Base-by-base conservation (phyloP, 176 grass and related monocot genomes). In the Lolium rigidum region DNA sequence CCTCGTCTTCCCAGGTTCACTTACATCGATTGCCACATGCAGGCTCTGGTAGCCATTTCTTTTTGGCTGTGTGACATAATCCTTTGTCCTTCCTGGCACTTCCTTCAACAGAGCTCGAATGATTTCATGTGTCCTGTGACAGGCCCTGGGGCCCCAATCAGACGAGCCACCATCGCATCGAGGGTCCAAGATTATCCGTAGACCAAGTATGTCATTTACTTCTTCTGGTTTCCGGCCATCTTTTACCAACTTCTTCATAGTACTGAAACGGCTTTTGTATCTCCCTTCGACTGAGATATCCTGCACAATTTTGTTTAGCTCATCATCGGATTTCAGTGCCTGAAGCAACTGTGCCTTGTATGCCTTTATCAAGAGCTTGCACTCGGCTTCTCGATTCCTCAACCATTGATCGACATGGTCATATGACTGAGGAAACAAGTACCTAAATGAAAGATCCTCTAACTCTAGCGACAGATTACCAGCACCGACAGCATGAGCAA, bases 231-330 rank as follows among this genome's bases (percentile, higher is more conserved):
- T 94, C 22, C 93, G 77, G 0, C 96, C 96, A 86, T 98, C 91
- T 82, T 93, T 98, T 75, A 98, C 71, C 67, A 98, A 56, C 76
- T 98, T 98, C 82, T 98, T 98, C 96, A 95, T 98, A 44, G 91
- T 98, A 74, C 96, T 98, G 81, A 95, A 98, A 68, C 91, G 93
- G 74, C 96, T 98, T 88, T 95, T 98, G 39, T 94, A 98, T 25
- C 96, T 76, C 44, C 96, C 80, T 81, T 89, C 44, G 79, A 98
- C 81, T 49, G 91, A 95, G 60, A 98, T 92, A 17, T 54, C 81
- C 76, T 89, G 79, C 20, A 94, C 93, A 83, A 98, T 89, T 74
- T 48, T 74, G 10, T 51, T 43, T 51, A 98, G 65, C 78, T 98
- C 86, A 8, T 86, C 51, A 31, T 98, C 96, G 55, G 86, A 75